phyloP scores from a whole-genome alignment of 1,284 basidiomycete species.

The Mycena citricolor region DNA sequence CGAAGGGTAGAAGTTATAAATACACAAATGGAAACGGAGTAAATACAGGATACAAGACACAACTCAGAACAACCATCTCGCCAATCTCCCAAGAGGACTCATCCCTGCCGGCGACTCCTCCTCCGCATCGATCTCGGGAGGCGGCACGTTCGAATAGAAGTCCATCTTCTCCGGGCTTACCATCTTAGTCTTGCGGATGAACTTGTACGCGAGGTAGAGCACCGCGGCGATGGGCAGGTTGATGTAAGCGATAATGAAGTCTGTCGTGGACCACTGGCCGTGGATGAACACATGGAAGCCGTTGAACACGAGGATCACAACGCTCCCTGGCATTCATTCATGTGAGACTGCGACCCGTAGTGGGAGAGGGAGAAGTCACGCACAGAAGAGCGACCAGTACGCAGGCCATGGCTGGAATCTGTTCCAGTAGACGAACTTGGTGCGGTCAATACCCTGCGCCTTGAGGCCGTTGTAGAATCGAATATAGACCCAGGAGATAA shows the following conservation, averaged over 20 bases:
- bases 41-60: no score
- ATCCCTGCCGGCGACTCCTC: no score
- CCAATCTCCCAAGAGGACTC: no score
- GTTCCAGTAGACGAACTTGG: conserved; percentile 42
- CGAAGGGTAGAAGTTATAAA: no score
- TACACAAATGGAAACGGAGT: no score
- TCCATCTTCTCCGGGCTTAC: conserved; percentile 23
- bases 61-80: no score
- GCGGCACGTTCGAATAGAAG: conserved; percentile 16
- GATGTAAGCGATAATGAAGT: conserved; percentile 44
- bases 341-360: background rate
- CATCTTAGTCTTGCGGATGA: conserved; percentile 20
- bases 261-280: conserved; percentile 30
- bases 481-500: conserved; percentile 49
- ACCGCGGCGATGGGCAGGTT: conserved; percentile 45
- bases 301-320: conserved; percentile 19
- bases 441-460: conserved; percentile 45
- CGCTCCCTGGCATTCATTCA: conserved; percentile 7
- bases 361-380: background rate
- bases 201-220: conserved; percentile 37
- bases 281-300: conserved; percentile 43
- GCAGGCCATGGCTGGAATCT: conserved; percentile 41
- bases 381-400: conserved; percentile 35
- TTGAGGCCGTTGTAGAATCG: conserved; percentile 49
- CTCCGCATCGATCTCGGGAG: conserved; percentile 3